Base-by-base conservation (phyloP, 2,329 filamentous ascomycete genomes). In the Tolypocladium guangdongense region DNA sequence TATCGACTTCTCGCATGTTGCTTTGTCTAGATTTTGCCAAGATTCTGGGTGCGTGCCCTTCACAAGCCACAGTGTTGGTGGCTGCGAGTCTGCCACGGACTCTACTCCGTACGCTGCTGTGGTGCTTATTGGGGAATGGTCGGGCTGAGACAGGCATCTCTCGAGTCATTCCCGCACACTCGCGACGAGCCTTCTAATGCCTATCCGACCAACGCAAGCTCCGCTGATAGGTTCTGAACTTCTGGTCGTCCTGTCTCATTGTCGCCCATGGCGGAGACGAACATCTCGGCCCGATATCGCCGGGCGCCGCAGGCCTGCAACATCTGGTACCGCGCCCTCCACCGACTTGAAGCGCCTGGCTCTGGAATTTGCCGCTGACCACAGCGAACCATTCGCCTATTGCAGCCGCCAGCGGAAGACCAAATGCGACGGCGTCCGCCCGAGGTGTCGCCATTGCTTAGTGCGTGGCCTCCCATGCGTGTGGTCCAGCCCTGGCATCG, bases 321-420 rank as follows among this genome's bases (percentile, higher is more conserved):
- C 18, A 50, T 45, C 27, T 53, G 52, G 52, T 52, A 33, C 43
- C 7, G 16, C 16, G 24, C 10, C 24, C 18, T 30, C 24, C 24
- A 11, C 16, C 41, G 7, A 46, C 24, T 16, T 11, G 7, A 3
- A 32, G 16, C 43, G 16, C 24, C 27, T 43, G 39, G 7, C 24
- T 11, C 24, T n/a, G 10, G 24, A 30, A 46, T 7, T 7, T 27
- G 14, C 27, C 18, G 41, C 41, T 43, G 22, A 43, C 22, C 16
- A n/a, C 11, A 4, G n/a, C n/a, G n/a, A 12, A 41, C 14, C 10
- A 22, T 22, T 18, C 41, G 5, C 18, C 27, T 46, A 6, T 18
- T n/a, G n/a, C 50, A 56, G 54, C 48, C 51, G 54, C 22, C 27
- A 49, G 38, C 47, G 54, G 18, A 56, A 56, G 49, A 56, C 54